Evolutionary conservation across 306 rosid genomes (phyloP), one percentile per base, ranked within the genome.

Genomic region (Pueraria montana): DNA sequence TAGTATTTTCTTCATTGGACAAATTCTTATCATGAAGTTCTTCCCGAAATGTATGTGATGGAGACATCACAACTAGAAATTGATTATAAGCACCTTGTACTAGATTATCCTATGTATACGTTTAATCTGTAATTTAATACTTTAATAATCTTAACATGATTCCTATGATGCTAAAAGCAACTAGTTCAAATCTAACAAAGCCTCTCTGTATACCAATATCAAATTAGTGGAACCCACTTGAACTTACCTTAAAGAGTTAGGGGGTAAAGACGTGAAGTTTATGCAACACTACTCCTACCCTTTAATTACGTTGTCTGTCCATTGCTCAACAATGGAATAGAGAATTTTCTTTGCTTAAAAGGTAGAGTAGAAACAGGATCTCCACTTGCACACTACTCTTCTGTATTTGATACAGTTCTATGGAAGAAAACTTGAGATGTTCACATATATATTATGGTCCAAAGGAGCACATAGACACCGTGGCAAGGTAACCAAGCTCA

Each of bases 291-390:
- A 80, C 90, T 89, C 78, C 84, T 84, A 86, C 89, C 89, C 87
- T 82, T 87, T 72, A 67, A 64, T 64, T 32, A 64, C 70, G 23
- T 80, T 76, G 17, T 70, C 63, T 32, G 61, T 68, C 70, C 79
- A 78, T 63, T 84, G 17, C 30, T 83, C 27, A 43, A 63, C 50
- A 74, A 71, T 86, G 78, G 77, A 81, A 63, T 45, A 42, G 1
- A 75, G 45, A 36, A 53, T 66, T 87, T 77, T 83, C 99, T 89
- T 93, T 61, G 92, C 96, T 94, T 93, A 79, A 76, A 95, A 93
- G 99, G 64, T 81, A 87, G 85, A 72, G 26, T 27, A 66, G 42
- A 78, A 74, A 81, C 84, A 53, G 75, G 80, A 79, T 85, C 63
- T 76, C 86, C 74, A 43, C 91, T 83, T 87, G 75, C 74, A 80